Percentiles rank a stretch among this genome's conserved stretches.
Evolutionary conservation across 768 basidiomycete species (phyloP).

Genomic region (Tulasnella sp.): DNA sequence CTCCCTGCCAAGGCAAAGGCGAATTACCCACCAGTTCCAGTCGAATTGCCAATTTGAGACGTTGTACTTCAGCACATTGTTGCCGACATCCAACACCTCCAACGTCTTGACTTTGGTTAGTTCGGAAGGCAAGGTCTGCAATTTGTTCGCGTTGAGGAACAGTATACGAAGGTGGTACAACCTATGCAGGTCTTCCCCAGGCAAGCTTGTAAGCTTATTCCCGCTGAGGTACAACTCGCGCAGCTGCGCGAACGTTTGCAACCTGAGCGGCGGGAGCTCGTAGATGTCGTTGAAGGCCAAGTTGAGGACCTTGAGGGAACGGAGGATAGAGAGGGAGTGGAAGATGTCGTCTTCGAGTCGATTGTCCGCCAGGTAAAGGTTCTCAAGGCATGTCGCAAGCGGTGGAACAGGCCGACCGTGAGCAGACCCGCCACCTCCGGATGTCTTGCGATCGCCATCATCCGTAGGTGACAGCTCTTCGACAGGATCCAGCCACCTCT

Average conservation of each 20-base stretch:
- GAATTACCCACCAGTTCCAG: slow-evolving; percentile 83
- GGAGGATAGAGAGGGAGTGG: slow-evolving; percentile 58
- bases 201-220: slow-evolving; percentile 83
- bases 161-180: slow-evolving; percentile 57
- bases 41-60: slow-evolving; percentile 98
- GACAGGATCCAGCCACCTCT: slow-evolving; percentile 56
- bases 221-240: slow-evolving; percentile 89
- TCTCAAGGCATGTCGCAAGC: slow-evolving; percentile 57
- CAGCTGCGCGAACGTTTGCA: slow-evolving; percentile 51
- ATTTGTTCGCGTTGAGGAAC: slow-evolving; percentile 85
- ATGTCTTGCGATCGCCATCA: slow-evolving; percentile 37
- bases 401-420: slow-evolving; percentile 33
- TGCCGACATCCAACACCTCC: slow-evolving; percentile 80
- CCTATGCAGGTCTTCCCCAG: slow-evolving; percentile 73
- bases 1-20: neutral
- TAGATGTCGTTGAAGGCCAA: slow-evolving; percentile 91
- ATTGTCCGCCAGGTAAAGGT: slow-evolving; percentile 86
- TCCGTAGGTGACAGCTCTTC: slow-evolving; percentile 22
- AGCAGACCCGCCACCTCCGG: slow-evolving; percentile 23
- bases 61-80: slow-evolving; percentile 90
- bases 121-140: slow-evolving; percentile 87
- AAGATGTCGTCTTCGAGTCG: slow-evolving; percentile 67
- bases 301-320: slow-evolving; percentile 71
- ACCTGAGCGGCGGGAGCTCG: slow-evolving; percentile 68
- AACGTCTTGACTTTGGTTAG: slow-evolving; percentile 69